Evolutionary conservation across 306 rosid genomes (phyloP), one percentile per base, ranked within the genome.

Genomic region (Cicer arietinum): DNA sequence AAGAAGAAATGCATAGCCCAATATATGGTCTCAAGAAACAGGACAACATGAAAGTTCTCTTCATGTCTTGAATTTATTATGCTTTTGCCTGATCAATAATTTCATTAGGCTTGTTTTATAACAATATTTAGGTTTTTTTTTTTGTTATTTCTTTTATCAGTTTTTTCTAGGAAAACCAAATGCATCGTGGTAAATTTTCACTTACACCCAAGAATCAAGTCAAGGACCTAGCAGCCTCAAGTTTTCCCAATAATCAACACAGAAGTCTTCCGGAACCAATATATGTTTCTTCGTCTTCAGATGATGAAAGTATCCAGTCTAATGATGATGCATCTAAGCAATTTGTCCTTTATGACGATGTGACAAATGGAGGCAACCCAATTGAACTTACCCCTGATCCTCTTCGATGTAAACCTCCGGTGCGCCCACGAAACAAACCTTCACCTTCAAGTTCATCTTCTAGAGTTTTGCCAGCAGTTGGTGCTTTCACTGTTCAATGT

Each of bases 401-500:
- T 37, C 42, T 74, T 70, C 75, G 7, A 30, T 78, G 51, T 48
- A 79, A 39, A 42, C 84, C 78, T 51, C 80, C 75, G 13, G 14
- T 67, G 10, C 43, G 42, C 50, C 74, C 66, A 3, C 71, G 75
- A 71, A 81, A 41, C 44, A 53, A 42, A 12, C 56, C 80, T 61
- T 57, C 67, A 12, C 56, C 80, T 61, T 57, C 67, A 20, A 62
- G 75, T n/a, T 71, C 71, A 73, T 45, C 83, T 77, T 57, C 96
- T 40, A 88, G 87, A 74, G 77, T 76, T 62, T 82, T 92, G 80
- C 99, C 96, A 3, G 80, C 97, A 60, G 85, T 94, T 0, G 96
- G 90, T 71, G 93, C 90, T 17, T 94, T 92, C 83, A 86, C 96
- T 44, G 93, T 94, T 40, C 99, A 94, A 77, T 94, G 99, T 78